Evolutionary conservation across 345 rosid species (phyloP), one percentile per base, ranked within the genome.

Genomic region (Eucalyptus caleyi): DNA sequence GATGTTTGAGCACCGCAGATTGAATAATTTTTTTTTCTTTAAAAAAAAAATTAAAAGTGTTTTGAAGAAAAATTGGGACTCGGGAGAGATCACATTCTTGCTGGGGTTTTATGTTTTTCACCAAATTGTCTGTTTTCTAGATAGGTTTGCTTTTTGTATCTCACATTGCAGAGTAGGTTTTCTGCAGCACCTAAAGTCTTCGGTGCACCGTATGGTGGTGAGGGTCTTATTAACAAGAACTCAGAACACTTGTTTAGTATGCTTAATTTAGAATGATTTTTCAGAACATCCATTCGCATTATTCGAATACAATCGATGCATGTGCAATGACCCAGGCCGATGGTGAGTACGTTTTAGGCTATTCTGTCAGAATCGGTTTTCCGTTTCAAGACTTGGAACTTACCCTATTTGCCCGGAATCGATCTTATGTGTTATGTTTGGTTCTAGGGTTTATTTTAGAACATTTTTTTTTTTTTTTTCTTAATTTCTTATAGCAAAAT

Each of bases 341-440:
- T 15, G 3, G 44, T 23, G 62, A 24, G 30, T 9, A 9, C 1
- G 13, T 9, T 23, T 56, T 56, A 56, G 62, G 62, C 12, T 56
- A 24, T 23, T 9, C 3, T 56, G 1, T 56, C 12, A 9, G 27
- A 23, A 53, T 19, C 1, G 10, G 24, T 23, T 56, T 56, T 12
- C 24, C 1, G 0, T 24, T 56, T 56, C 1, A 1, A 10, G 30
- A 56, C 1, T 1, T 56, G 62, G 62, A 10, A 56, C 13, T 56
- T 56, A 24, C 14, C 27, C 13, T 56, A 5, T 56, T 56, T 56
- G 62, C 4, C 0, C 0, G 1, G 62, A 56, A 24, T 56, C 13
- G 6, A 24, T 24, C 62, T 56, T 24, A 24, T 11, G 12, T 24
- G 3, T 56, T 4, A 1, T 9, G 30, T 24, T 56, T 56, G 30